A percentile compares a stretch with the other conserved stretches of the same genome.
Conservation (phyloP, 768 basidiomycete genomes). For the Daedalea quercina region DNA sequence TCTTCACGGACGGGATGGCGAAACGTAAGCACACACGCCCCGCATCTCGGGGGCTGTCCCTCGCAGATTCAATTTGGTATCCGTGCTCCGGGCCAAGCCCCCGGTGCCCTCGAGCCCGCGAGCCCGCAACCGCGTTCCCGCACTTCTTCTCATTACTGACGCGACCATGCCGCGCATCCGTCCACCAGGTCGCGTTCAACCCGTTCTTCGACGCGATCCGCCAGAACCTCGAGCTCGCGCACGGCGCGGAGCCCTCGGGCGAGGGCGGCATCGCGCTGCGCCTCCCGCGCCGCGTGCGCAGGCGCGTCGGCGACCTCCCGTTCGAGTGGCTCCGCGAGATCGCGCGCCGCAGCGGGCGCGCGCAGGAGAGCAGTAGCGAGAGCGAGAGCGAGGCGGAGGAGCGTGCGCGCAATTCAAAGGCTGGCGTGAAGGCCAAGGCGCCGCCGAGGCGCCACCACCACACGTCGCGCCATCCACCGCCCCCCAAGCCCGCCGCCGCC, state of each 20-base stretch:
- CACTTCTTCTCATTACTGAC: too few species aligned
- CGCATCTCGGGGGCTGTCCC: too few species aligned
- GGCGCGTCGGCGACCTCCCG: constrained; percentile 61
- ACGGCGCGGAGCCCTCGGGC: constrained; percentile 23
- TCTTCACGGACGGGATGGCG: too few species aligned
- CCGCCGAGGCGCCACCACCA: neutral
- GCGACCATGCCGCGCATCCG: neutral
- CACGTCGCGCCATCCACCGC: neutral
- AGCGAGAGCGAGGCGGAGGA: constrained; percentile 10
- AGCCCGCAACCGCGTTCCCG: too few species aligned
- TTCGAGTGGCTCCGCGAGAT: constrained; percentile 76
- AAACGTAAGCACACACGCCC: too few species aligned
- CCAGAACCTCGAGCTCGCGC: constrained; percentile 77
- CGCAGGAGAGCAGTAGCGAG: constrained; percentile 12
- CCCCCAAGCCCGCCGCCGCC: too few species aligned
- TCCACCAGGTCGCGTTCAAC: constrained; percentile 57
- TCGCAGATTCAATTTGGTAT: too few species aligned
- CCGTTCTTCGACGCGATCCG: constrained; percentile 96
- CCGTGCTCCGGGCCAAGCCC: too few species aligned
- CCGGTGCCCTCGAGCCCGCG: too few species aligned
- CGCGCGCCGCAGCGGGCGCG: constrained; percentile 41
- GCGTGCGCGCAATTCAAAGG: constrained; percentile 8
- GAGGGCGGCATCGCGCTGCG: constrained; percentile 57
- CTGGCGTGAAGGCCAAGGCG: constrained; percentile 2
- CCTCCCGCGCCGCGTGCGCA: constrained; percentile 34